phyloP scores from a whole-genome alignment of 2,329 filamentous ascomycete genomes.

The Fusarium continuum region DNA sequence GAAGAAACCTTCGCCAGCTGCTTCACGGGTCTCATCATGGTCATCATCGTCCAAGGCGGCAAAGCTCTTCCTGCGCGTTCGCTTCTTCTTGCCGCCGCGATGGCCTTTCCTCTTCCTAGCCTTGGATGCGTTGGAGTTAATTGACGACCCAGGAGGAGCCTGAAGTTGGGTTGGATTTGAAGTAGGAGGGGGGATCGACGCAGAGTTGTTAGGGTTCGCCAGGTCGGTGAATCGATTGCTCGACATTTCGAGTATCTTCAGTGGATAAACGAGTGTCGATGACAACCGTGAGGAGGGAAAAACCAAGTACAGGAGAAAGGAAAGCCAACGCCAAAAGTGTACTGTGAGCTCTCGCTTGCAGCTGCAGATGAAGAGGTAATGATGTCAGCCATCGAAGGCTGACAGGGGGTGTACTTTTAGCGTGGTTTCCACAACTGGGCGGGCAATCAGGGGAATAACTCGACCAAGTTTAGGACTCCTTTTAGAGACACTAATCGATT shows the following conservation, averaged over 20 bases:
- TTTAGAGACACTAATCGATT: background rate
- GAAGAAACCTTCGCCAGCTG: constrained; percentile 58
- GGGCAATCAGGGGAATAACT: background rate
- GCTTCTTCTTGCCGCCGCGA: constrained; percentile 81
- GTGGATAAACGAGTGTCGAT: background rate
- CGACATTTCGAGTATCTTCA: constrained; percentile 42
- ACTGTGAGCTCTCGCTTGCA: constrained; percentile 19
- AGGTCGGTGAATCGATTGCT: constrained; percentile 47
- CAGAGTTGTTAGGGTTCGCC: constrained; percentile 24
- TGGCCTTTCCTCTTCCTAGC: constrained; percentile 75
- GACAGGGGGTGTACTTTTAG: constrained; percentile 18
- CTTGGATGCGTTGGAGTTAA: constrained; percentile 32
- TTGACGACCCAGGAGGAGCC: constrained; percentile 27
- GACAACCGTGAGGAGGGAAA: constrained; percentile 1
- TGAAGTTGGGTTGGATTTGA: constrained; percentile 16
- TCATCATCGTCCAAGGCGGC: constrained; percentile 69
- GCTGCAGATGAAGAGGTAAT: constrained; percentile 32
- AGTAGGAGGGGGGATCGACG: constrained; percentile 8
- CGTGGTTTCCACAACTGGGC: constrained; percentile 3
- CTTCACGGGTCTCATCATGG: constrained; percentile 50
- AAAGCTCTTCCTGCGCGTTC: constrained; percentile 81
- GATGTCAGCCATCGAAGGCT: constrained; percentile 39
- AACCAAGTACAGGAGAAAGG: background rate
- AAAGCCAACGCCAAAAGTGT: constrained; percentile 6
- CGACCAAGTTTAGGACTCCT: background rate